Evolutionary conservation across 2,329 filamentous ascomycete genomes (phyloP), one percentile per base, ranked within the genome.

Genomic region (Dactylellina drechsleri): DNA sequence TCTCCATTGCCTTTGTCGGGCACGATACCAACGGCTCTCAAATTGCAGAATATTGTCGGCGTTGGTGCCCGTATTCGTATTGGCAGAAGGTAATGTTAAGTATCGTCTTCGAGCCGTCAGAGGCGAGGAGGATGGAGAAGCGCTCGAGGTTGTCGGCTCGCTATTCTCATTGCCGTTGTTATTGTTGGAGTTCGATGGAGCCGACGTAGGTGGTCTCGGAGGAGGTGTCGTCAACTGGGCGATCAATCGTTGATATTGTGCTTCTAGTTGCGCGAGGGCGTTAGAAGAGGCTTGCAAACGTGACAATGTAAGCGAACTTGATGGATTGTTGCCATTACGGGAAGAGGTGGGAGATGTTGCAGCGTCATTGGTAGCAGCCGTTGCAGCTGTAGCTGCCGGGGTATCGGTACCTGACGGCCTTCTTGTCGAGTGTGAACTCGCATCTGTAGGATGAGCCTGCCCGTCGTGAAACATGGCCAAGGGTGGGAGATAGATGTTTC

Each of bases 21-120:
- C 77, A 18, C 76, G 68, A 58, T 78, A 78, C 61, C 78, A 74
- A 43, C 77, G 77, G 23, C 77, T 77, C 52, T 79, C 77, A 23
- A 76, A 77, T 45, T 78, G 76, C 20, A 78, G 67, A 28, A 76
- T 71, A 53, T 78, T 77, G 13, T 77, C 47, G 15, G 77, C 72
- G 18, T 72, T 77, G 20, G 77, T 64, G 31, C 77, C 76, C 28
- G 56, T 67, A 31, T 57, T 58, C 8, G 76, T 53, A 60, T 68
- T 77, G 53, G 76, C 77, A 2, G 77, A 75, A 36, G 76, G 70
- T 26, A 77, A 68, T 16, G 77, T 74, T 10, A 61, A 40, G 52
- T 76, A 73, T 4, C 60, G 23, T 56, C 73, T 72, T 56, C 57
- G 40, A n/a, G 77, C 76, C 8, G 62, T 28, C 2, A 66, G 26